Percentiles rank a stretch among this genome's conserved stretches.
Conservation (phyloP, 179 eudicot genomes). For the Silene coronaria region DNA sequence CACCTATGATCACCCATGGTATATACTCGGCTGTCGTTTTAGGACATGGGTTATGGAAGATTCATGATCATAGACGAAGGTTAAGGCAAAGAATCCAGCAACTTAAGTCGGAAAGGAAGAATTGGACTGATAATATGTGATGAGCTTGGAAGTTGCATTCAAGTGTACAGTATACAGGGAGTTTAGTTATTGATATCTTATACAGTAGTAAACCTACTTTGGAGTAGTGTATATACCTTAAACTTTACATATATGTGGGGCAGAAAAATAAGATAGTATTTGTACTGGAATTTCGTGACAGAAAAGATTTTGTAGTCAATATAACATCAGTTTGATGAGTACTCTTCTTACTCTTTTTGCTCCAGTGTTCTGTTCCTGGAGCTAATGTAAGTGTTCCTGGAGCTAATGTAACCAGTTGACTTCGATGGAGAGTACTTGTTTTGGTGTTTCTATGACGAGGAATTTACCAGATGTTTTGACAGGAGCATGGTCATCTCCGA, state of each 20-base stretch:
- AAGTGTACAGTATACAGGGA: conserved; percentile 22
- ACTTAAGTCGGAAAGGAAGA: conserved; percentile 48
- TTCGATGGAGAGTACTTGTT: background rate
- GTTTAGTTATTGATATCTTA: background rate
- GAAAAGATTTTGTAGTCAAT: conserved; percentile 13
- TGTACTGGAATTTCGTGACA: background rate
- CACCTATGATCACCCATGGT: conserved; percentile 92
- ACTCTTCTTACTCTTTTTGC: conserved; percentile 8
- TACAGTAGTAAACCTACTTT: background rate
- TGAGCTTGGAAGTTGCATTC: background rate
- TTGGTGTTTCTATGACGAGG: background rate
- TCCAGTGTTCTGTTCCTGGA: background rate
- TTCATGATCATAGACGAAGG: conserved; percentile 68
- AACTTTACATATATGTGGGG: conserved; percentile 3
- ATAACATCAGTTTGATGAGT: background rate
- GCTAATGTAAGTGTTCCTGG: background rate
- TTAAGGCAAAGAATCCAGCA: conserved; percentile 65
- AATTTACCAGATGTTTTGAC: background rate
- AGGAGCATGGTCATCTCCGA: too few species aligned
- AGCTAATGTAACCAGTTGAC: background rate
- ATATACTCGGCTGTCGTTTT: conserved; percentile 83
- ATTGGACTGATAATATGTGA: conserved; percentile 18
- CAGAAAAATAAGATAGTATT: background rate
- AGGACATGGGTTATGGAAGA: conserved; percentile 92
- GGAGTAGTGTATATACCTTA: background rate